Conservation (phyloP, 345 rosid genomes). For the Boechera retrofracta region DNA sequence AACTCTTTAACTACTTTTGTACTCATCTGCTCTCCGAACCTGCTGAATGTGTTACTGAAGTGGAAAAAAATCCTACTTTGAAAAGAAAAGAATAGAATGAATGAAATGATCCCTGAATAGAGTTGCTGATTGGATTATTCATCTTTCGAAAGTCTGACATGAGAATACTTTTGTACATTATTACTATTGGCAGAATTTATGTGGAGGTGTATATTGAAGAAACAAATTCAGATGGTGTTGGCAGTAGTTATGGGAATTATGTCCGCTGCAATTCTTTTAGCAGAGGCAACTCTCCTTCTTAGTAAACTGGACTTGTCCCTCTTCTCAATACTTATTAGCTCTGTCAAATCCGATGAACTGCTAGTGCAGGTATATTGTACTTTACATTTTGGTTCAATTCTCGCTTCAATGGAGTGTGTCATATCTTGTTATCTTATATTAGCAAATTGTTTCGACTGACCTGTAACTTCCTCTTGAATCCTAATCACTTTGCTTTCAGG, state of each 20-base stretch:
- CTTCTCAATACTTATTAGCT: slow-evolving; percentile 84
- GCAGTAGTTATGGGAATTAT: slow-evolving; percentile 76
- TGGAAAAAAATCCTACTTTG: background rate
- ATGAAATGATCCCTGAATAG: slow-evolving; percentile 8
- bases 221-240: slow-evolving; percentile 67
- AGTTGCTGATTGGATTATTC: slow-evolving; percentile 23
- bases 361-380: slow-evolving; percentile 66
- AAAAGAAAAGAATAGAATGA: background rate
- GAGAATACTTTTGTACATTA: slow-evolving; percentile 23
- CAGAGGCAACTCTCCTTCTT: slow-evolving; percentile 91
- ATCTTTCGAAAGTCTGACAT: slow-evolving; percentile 14
- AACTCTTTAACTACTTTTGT: background rate
- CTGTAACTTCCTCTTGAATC: slow-evolving; percentile 2
- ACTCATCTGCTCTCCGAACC: background rate
- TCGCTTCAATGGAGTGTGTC: background rate
- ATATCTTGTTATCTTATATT: slow-evolving; percentile 1
- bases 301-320: slow-evolving; percentile 86
- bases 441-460: background rate
- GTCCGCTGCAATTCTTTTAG: slow-evolving; percentile 97
- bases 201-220: slow-evolving; percentile 82
- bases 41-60: slow-evolving; percentile 12
- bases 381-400: slow-evolving; percentile 9
- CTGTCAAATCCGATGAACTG: slow-evolving; percentile 72
- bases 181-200: slow-evolving; percentile 69
- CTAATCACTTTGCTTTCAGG: slow-evolving; percentile 54